Conservation (phyloP, 352 stramenopile genomes). For the Globisporangium spiculum region DNA sequence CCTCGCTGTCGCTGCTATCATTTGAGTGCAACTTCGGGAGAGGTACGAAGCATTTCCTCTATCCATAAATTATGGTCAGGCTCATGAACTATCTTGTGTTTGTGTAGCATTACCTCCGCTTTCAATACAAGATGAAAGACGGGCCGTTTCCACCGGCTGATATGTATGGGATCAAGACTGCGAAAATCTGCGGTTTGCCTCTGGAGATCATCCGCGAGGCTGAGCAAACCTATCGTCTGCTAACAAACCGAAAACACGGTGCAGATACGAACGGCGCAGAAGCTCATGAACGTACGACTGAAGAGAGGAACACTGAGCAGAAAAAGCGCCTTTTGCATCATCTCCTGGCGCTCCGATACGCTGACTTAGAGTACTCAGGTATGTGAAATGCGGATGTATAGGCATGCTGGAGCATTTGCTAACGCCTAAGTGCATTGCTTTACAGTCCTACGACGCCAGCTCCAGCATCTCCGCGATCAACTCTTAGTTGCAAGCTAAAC, state of each 20-base stretch:
- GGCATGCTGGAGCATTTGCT: not conserved
- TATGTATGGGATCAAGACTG: constrained; percentile 85
- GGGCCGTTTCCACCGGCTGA: constrained; percentile 50
- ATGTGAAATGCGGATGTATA: not conserved
- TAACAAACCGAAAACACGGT: constrained; percentile 25
- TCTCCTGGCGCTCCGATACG: constrained; percentile 64
- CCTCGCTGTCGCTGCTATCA: constrained; percentile 68
- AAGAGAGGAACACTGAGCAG: constrained; percentile 28
- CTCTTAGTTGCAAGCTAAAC: constrained; percentile 32
- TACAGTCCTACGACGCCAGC: constrained; percentile 44
- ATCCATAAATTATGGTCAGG: not conserved
- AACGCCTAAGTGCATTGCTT: not conserved
- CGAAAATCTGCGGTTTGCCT: constrained; percentile 70
- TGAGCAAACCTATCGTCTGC: constrained; percentile 33
- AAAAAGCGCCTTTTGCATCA: constrained; percentile 60
- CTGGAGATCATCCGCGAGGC: constrained; percentile 57
- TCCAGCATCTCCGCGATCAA: constrained; percentile 65
- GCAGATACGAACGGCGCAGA: constrained; percentile 18
- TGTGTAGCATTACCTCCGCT: constrained; percentile 44
- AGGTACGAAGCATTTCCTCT: constrained; percentile 25
- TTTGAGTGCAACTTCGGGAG: constrained; percentile 44
- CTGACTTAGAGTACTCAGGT: constrained; percentile 59
- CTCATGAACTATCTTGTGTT: constrained; percentile 2
- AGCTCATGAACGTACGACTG: constrained; percentile 12
- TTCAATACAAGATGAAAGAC: constrained; percentile 69